Conservation (phyloP, 768 basidiomycete genomes). For the Mycena venus region DNA sequence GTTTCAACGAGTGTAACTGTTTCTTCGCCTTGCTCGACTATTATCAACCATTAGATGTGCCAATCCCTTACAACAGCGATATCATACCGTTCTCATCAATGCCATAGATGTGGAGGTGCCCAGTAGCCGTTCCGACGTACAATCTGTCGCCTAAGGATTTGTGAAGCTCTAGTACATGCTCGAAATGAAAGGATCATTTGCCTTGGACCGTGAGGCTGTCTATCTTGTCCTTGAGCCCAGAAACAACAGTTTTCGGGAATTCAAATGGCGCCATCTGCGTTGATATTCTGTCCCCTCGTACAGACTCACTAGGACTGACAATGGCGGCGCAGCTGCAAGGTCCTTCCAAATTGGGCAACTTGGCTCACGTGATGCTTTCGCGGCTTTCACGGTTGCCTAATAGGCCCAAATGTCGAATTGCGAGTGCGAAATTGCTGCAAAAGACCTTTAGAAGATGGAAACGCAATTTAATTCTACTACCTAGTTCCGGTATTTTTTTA, state of each 20-base stretch:
- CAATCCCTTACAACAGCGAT: not conserved
- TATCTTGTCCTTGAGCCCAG: slow-evolving; percentile 61
- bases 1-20: slow-evolving; percentile 66
- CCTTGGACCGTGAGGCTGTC: slow-evolving; percentile 61
- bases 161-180: not conserved
- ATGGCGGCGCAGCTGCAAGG: not conserved
- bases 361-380: not conserved
- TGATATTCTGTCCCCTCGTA: not conserved
- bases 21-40: slow-evolving; percentile 48
- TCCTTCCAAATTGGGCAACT: not conserved
- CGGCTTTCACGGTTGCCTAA: no score
- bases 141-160: slow-evolving; percentile 62
- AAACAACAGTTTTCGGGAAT: slow-evolving; percentile 42
- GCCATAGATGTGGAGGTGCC: slow-evolving; percentile 67
- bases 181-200: slow-evolving; percentile 22
- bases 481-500: no score
- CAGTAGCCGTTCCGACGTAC: slow-evolving; percentile 73
- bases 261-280: slow-evolving; percentile 52
- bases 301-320: no score
- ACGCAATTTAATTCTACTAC: no score
- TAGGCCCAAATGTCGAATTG: no score
- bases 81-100: slow-evolving; percentile 46
- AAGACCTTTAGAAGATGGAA: no score
- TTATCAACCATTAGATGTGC: not conserved
- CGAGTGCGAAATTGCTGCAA: no score